Evolutionary conservation across 139 green algal species (phyloP), one percentile per base, ranked within the genome.

Genomic region (Chlorella sp.): DNA sequence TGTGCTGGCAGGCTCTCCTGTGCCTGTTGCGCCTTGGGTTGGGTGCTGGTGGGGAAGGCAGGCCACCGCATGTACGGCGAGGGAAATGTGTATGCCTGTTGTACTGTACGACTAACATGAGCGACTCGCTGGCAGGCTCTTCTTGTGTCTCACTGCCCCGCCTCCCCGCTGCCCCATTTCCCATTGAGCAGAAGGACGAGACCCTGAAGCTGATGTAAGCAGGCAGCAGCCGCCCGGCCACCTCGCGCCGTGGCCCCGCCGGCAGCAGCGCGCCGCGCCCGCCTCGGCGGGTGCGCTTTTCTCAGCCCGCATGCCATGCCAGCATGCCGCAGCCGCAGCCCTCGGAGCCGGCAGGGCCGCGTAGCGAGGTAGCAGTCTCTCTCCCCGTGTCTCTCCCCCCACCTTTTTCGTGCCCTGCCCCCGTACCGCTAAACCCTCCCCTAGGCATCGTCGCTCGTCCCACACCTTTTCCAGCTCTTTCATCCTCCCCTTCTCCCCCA

Each of bases 151-250:
- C 60, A 68, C 18, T 68, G 15, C 14, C 60, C 60, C 60, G 60
- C 60, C 60, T 32, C 64, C 64, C 64, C 21, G 21, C 64, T 28
- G 21, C 64, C 64, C 64, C 60, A 18, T 18, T 18, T 71, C 64
- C 64, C 22, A 9, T 28, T 71, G 64, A 71, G 64, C 71, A 79
- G 53, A 71, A 86, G 81, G 81, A 86, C 34, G 53, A 86, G 53
- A 86, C 21, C 81, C 53, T 86, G 81, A 86, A 86, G 81, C 81
- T 86, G 19, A 71, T 83, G 18, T 85, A n/a, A 85, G 79, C 79
- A 22, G 12, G 40, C 79, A 19, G 42, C 79, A 37, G 32, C 79
- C 39, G 28, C 1, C 40, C 40, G 79, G 14, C 79, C 77, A 37
- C 37, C 77, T 37, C 7, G 19, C 7, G 19, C 37, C 37, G 0